A percentile compares a stretch with the other conserved stretches of the same genome.
phyloP scores from a whole-genome alignment of 192 early-diverging fungal species.

The Rhizophagus sp. region DNA sequence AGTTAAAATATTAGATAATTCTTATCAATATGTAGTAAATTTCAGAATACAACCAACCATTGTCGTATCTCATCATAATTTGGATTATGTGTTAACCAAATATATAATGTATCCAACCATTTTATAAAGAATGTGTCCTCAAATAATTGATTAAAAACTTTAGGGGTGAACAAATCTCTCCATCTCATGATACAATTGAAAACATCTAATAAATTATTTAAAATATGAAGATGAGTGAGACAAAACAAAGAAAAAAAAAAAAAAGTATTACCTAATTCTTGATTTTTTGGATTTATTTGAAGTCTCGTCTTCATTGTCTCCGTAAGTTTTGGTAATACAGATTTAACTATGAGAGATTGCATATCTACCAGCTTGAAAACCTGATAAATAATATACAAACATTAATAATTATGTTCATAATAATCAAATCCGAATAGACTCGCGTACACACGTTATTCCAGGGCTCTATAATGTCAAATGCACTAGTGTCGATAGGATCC shows the following conservation, averaged over 20 bases:
- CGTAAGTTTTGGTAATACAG: constrained; percentile 73
- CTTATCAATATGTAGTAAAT: not conserved
- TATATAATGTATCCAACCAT: constrained; percentile 70
- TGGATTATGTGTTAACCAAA: constrained; percentile 64
- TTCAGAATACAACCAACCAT: constrained; percentile 55
- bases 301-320: constrained; percentile 61
- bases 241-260: not conserved
- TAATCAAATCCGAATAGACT: not conserved
- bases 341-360: constrained; percentile 59
- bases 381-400: not conserved
- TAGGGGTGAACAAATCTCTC: constrained; percentile 53
- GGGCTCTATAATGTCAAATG: constrained; percentile 50
- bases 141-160: constrained; percentile 58
- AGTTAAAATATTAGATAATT: not conserved
- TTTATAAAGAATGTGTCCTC: constrained; percentile 81
- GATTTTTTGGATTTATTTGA: constrained; percentile 70
- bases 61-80: constrained; percentile 63
- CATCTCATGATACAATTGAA: constrained; percentile 66
- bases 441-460: constrained; percentile 61
- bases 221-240: not conserved
- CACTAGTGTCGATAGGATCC: constrained; percentile 62
- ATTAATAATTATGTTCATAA: not conserved
- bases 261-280: constrained; percentile 48
- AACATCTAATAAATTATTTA: constrained; percentile 44
- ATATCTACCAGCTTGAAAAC: constrained; percentile 60